Evolutionary conservation across 148 eudicot species (phyloP).

Genomic region (Nepenthes gracilis): DNA sequence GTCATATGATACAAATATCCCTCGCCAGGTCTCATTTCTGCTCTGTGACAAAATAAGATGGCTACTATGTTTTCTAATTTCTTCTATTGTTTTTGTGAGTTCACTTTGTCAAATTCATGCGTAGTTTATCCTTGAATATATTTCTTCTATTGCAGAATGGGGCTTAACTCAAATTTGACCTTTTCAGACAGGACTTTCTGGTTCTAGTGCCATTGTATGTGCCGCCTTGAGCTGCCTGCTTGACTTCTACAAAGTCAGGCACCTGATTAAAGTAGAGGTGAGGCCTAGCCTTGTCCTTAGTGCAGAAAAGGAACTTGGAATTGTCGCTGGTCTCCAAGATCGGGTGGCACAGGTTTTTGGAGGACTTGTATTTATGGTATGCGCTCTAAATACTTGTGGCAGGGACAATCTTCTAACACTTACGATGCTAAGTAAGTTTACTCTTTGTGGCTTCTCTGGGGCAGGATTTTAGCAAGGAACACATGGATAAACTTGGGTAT

Average conservation of each 20-base stretch:
- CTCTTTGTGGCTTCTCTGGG: slow-evolving; percentile 6
- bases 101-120: neutral
- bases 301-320: slow-evolving; percentile 95
- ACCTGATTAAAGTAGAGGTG: slow-evolving; percentile 50
- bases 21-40: slow-evolving; percentile 65
- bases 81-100: neutral
- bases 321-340: slow-evolving; percentile 95
- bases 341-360: slow-evolving; percentile 96
- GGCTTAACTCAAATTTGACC: slow-evolving; percentile 3
- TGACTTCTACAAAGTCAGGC: slow-evolving; percentile 78
- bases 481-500: slow-evolving; percentile 68
- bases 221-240: slow-evolving; percentile 92
- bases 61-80: neutral
- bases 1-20: slow-evolving; percentile 89
- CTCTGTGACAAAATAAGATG: neutral
- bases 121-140: neutral
- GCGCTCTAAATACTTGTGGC: slow-evolving; percentile 1
- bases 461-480: slow-evolving; percentile 67
- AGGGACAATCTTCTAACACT: neutral
- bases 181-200: slow-evolving; percentile 86
- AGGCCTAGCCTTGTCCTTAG: slow-evolving; percentile 79
- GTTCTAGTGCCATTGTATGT: slow-evolving; percentile 94
- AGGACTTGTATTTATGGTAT: slow-evolving; percentile 88
- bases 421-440: neutral
- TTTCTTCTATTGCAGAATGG: neutral